phyloP scores from a whole-genome alignment of 2,329 filamentous ascomycete genomes.

The Xylariaceae sp. region DNA sequence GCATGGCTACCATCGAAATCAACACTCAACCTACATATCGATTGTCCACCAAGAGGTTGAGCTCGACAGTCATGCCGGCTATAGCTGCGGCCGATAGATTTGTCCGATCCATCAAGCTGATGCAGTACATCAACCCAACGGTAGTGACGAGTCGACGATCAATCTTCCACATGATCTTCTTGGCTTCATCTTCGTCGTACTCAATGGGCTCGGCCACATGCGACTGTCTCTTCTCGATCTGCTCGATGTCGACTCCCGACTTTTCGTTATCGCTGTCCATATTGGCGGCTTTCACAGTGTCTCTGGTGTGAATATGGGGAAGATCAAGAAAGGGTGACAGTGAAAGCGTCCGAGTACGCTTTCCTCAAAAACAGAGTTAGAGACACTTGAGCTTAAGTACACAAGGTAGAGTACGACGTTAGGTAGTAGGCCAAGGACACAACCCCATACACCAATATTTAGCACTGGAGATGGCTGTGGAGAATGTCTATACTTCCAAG shows the following conservation, averaged over 20 bases:
- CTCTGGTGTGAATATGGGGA: no score
- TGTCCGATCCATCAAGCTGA: constrained; percentile 74
- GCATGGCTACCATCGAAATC: neutral
- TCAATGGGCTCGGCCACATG: constrained; percentile 27
- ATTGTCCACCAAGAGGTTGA: constrained; percentile 38
- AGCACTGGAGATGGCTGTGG: no score
- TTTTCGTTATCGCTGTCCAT: constrained; percentile 28
- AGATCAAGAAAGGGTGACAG: no score
- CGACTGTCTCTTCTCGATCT: constrained; percentile 17
- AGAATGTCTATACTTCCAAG: no score
- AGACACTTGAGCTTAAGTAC: no score
- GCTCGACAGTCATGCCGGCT: constrained; percentile 55
- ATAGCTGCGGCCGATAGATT: constrained; percentile 71
- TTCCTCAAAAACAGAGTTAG: no score
- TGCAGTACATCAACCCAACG: constrained; percentile 65
- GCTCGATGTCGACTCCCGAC: constrained; percentile 13
- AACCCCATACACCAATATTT: no score
- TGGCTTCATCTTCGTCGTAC: constrained; percentile 59
- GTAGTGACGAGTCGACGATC: constrained; percentile 62
- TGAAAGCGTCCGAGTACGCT: no score
- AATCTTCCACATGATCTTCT: constrained; percentile 62
- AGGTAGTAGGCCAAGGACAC: no score
- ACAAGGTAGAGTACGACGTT: no score
- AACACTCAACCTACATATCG: constrained; percentile 28
- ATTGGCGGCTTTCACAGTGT: no score